Evolutionary conservation across 2,329 filamentous ascomycete genomes (phyloP), one percentile per base, ranked within the genome.

Genomic region (Teratosphaeria nubilosa): DNA sequence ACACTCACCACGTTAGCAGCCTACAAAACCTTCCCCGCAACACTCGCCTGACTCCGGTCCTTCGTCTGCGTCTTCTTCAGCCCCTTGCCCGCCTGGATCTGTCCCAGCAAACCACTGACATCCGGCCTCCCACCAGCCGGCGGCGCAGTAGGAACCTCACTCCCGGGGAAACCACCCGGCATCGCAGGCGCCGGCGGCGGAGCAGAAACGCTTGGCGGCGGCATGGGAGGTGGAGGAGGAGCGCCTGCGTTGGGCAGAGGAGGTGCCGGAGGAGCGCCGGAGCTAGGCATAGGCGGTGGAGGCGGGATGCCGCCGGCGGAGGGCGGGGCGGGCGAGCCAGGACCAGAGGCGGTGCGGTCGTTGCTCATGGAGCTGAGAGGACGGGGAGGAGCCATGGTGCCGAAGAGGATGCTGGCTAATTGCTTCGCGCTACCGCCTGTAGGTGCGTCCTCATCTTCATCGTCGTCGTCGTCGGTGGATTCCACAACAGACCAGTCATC

Each of bases 321-420:
- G 2, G 60, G 62, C 4, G 72, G 68, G 5, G 71, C 68, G 3
- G 72, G 70, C 16, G 70, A 68, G 70, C 74, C 45, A 70, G 74
- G 67, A 24, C 71, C 73, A 16, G 41, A 48, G 4, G 41, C 41
- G 6, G 41, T 20, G 6, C 70, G 64, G 69, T 76, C 58, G 64
- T 88, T 85, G 57, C 88, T 90, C 72, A 89, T 85, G 6, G 90
- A 87, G 22, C 90, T 95, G 51, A 96, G 76, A 31, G 92, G 91
- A 55, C 92, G 85, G 14, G 94, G 92, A 45, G 94, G 92, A 10
- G 84, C 92, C 91, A 99, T 97, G 55, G 91, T 96, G 59, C 94
- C 92, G 71, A 99, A 99, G 22, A 99, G 81, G 60, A 96, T 94
- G 6, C 90, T 95, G 16, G 94, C 94, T 41, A 99, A 83, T 66